phyloP scores from a whole-genome alignment of 257 asterid species.

The Jacaranda mimosifolia region DNA sequence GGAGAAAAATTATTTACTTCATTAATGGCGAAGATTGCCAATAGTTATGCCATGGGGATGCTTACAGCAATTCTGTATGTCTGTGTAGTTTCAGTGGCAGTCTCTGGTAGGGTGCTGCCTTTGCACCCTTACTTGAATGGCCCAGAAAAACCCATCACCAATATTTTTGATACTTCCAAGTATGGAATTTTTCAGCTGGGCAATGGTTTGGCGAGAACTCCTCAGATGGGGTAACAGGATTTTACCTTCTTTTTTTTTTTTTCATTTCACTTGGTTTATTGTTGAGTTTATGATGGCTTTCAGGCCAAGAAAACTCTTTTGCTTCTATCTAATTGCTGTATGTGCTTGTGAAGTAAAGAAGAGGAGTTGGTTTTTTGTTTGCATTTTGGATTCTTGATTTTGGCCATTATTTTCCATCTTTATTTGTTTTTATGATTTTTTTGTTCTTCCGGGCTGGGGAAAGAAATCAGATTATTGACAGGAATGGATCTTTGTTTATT shows the following conservation, averaged over 20 bases:
- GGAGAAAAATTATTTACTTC: slow-evolving; percentile 28
- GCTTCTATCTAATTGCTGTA: not conserved
- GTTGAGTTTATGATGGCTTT: not conserved
- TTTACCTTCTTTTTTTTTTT: not conserved
- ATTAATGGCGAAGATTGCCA: slow-evolving; percentile 41
- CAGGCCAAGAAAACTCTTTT: too few relatives aligned
- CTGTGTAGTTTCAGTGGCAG: slow-evolving; percentile 47
- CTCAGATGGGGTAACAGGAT: slow-evolving; percentile 88
- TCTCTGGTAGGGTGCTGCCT: slow-evolving; percentile 49
- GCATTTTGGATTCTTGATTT: not conserved
- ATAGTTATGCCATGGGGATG: slow-evolving; percentile 35
- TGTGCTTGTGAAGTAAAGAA: not conserved
- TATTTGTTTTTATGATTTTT: not conserved
- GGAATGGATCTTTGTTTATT: not conserved
- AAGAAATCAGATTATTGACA: not conserved
- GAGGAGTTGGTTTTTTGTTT: not conserved
- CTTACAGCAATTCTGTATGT: slow-evolving; percentile 44
- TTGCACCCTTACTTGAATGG: slow-evolving; percentile 67
- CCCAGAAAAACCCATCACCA: slow-evolving; percentile 49
- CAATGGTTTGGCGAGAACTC: slow-evolving; percentile 85
- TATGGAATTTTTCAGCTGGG: slow-evolving; percentile 76
- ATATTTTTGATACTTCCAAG: slow-evolving; percentile 78
- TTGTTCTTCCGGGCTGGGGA: slow-evolving; percentile 21
- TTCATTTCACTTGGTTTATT: not conserved
- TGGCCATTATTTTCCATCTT: not conserved